Evolutionary conservation across 2,329 filamentous ascomycete species (phyloP).

Genomic region (Huntiella abstrusa): DNA sequence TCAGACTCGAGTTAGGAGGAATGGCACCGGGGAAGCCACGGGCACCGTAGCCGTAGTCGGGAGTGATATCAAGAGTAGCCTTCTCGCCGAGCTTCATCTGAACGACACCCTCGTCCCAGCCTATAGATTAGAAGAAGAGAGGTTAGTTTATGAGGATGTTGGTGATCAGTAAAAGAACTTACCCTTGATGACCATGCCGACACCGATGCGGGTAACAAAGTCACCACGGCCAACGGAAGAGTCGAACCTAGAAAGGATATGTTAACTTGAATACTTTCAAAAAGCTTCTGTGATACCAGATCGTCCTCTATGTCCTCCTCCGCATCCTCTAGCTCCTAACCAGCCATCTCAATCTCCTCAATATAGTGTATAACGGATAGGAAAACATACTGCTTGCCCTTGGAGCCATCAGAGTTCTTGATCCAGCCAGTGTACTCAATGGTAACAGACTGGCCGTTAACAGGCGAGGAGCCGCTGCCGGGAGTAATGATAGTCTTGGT

Average conservation of each 20-base stretch:
- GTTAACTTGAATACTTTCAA: background rate
- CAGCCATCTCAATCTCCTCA: too few relatives aligned
- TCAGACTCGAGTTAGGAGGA: slow-evolving; percentile 51
- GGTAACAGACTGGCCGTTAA: slow-evolving; percentile 50
- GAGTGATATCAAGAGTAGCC: slow-evolving; percentile 64
- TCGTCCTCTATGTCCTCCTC: background rate
- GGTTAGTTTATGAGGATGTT: background rate
- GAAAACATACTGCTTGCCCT: slow-evolving; percentile 50
- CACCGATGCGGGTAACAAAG: slow-evolving; percentile 62
- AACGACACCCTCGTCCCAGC: slow-evolving; percentile 69
- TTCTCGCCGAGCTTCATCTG: slow-evolving; percentile 85
- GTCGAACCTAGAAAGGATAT: slow-evolving; percentile 53
- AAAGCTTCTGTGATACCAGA: background rate
- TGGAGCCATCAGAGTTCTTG: slow-evolving; percentile 44
- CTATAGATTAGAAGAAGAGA: slow-evolving; percentile 22
- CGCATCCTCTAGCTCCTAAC: too few relatives aligned
- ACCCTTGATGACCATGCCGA: slow-evolving; percentile 77
- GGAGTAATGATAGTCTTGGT: slow-evolving; percentile 42
- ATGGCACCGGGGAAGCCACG: slow-evolving; percentile 64
- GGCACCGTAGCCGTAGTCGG: slow-evolving; percentile 46
- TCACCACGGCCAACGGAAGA: slow-evolving; percentile 60
- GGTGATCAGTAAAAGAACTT: slow-evolving; percentile 15
- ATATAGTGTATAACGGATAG: background rate
- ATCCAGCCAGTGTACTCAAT: slow-evolving; percentile 89
- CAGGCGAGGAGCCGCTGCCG: slow-evolving; percentile 45